These are phyloP conservation scores for Tetracladium maxilliforme DNA, from an alignment of 2,329 filamentous ascomycete species.

Conservation along the genomic window DNA sequence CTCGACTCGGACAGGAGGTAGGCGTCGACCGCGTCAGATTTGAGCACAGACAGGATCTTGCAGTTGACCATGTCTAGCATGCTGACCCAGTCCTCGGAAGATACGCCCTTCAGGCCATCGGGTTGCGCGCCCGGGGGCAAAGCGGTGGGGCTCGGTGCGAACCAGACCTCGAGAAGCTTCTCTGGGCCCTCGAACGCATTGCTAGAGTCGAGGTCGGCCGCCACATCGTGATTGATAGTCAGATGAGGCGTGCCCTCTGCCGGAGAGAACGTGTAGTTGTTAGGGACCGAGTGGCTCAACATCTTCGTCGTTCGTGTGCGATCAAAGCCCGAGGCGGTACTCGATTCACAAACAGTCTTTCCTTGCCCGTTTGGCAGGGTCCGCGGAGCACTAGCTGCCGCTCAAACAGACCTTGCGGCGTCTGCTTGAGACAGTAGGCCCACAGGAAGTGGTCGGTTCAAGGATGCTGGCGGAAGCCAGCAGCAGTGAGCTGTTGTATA, in stretches of 20 bases:
- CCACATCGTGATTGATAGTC: constrained; percentile 94
- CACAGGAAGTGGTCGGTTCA: constrained; percentile 52
- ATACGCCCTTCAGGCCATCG: constrained; percentile 73
- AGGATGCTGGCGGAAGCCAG: constrained; percentile 81
- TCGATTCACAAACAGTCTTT: constrained; percentile 2
- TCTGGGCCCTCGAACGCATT: constrained; percentile 97
- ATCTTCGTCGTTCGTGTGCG: constrained; percentile 41
- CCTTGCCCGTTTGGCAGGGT: constrained; percentile 19
- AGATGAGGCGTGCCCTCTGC: constrained; percentile 75
- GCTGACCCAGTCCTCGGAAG: constrained; percentile 75
- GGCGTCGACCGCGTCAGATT: constrained; percentile 87
- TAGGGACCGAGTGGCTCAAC: constrained; percentile 69
- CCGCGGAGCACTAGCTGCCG: constrained; percentile 93
- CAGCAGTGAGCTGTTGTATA: constrained; percentile 42
- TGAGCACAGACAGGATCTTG: constrained; percentile 88
- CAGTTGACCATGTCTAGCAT: constrained; percentile 98
- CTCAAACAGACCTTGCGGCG: constrained; percentile 93
- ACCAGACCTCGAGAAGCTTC: constrained; percentile 98
- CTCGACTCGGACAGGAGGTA: constrained; percentile 97
- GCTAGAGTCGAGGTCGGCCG: constrained; percentile 80
- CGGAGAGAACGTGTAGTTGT: constrained; percentile 69
- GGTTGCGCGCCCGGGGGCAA: constrained; percentile 57
- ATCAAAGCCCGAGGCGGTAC: constrained; percentile 6
- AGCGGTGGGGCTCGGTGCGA: constrained; percentile 62
- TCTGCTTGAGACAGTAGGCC: constrained; percentile 94